Evolutionary conservation across 331 rosid genomes (phyloP), one percentile per base, ranked within the genome.

Genomic region (Cydonia oblonga): DNA sequence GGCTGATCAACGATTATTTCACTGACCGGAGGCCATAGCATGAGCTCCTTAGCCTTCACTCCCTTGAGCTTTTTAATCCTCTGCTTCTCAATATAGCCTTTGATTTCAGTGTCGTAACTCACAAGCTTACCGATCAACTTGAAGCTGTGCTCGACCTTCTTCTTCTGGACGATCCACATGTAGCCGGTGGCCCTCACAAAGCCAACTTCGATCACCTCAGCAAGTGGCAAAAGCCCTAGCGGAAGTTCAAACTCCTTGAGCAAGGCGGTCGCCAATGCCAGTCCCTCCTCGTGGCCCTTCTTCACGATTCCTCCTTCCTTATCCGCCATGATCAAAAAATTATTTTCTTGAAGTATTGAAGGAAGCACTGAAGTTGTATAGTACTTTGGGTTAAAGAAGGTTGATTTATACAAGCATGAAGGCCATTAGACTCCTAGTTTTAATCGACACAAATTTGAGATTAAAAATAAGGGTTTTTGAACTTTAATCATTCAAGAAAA

Each of bases 21-120:
- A 53, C 87, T 89, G 70, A 93, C 96, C 0, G 98, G 98, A 0
- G 96, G 97, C 98, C 98, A 93, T 0, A 93, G 72, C 96, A 90
- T 81, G 25, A 93, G 88, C 82, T 90, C 98, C 78, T 90, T 93
- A 3, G 97, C 98, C 75, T 90, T 90, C 75, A 93, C 93, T 15
- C 97, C 97, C 75, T 93, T 85, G 35, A 90, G 88, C 75, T 89
- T 87, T 88, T 89, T 89, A 52, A 89, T 93, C 78, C 75, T 86
- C 69, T 87, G 85, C 83, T 87, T 86, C 8, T 72, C 75, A 4
- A 93, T 56, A 26, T 14, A 86, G 1, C 97, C 97, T 4, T 75
- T 90, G 1, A 90, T 89, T 24, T 89, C 85, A 0, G 81, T 53
- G 77, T 82, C 86, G 26, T 89, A 90, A 64, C 98, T 90, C 79